Base-by-base conservation (phyloP, 1,284 basidiomycete genomes). In the Marasmius fiardii region DNA sequence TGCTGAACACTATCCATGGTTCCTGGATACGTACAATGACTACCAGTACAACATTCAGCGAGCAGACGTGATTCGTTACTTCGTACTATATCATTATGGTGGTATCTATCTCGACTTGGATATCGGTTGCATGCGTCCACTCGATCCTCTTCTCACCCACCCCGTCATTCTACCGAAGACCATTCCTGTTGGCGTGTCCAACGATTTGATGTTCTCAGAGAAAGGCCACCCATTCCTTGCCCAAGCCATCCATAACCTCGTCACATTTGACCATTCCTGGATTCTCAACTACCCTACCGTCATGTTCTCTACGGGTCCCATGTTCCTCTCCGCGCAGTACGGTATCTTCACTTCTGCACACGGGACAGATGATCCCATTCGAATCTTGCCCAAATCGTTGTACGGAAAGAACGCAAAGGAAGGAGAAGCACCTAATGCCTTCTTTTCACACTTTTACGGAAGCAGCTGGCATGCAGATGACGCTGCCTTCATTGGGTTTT, bases 221-320 rank as follows among this genome's bases (percentile, higher is more conserved):
- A 88, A 89, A 67, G 78, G 78, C 0, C 94, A 96, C 63, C 90
- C 93, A 1, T 95, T 99, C 76, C 84, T 98, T 78, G 86, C 89
- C 35, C 92, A 95, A 71, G 90, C 94, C 51, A 96, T 98, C 63
- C 89, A 96, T 74, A 93, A 88, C 63, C 85, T 98, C 60, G 81
- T 87, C 65, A 88, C 87, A n/a, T 99, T 96, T 70, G 91, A 98
- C 74, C 93, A 96, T 72, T 83, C 86, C 54, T 98, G 93, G 85
- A 71, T 97, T 53, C 84, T 94, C 67, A 95, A 98, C 73, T 99
- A 99, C 66, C 96, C 97, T 31, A 99, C 96, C 34, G 96, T 99
- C 75, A 99, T 99, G 96, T 99, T 99, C 76, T 94, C 93, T 50
- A 99, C 97, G 0, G 96, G 96, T 1, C 88, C 93, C 69, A 93